Conservation (phyloP, 2,329 filamentous ascomycete genomes). For the Colletotrichum eleusines region DNA sequence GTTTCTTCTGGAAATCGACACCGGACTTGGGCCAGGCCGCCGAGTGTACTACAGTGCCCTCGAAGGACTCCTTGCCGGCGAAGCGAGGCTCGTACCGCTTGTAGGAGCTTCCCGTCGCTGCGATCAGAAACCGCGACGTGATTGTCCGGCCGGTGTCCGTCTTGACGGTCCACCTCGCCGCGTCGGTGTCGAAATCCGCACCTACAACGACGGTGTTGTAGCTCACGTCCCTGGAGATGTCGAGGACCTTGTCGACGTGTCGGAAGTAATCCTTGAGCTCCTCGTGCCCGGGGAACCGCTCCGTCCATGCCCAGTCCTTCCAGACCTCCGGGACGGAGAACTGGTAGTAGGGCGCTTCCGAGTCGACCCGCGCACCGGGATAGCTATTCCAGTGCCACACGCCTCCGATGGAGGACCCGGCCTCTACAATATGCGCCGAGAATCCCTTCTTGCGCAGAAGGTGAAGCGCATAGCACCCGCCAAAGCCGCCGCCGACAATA, state of each 20-base stretch:
- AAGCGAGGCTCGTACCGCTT: conserved; percentile 55
- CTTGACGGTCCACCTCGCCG: conserved; percentile 57
- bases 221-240: conserved; percentile 57
- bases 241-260: conserved; percentile 58
- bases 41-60: conserved; percentile 48
- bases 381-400: conserved; percentile 60
- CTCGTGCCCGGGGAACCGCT: conserved; percentile 53
- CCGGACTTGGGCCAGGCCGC: conserved; percentile 46
- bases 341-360: conserved; percentile 51
- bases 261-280: conserved; percentile 61
- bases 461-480: conserved; percentile 49
- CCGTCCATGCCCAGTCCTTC: conserved; percentile 59
- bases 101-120: conserved; percentile 59
- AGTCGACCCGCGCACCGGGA: conserved; percentile 58
- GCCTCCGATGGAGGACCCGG: conserved; percentile 54
- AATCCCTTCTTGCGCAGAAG: conserved; percentile 52
- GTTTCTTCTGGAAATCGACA: conserved; percentile 44
- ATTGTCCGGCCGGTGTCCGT: conserved; percentile 55
- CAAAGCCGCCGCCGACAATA: conserved; percentile 47
- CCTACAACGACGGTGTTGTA: conserved; percentile 58
- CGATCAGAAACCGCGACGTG: conserved; percentile 58
- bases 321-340: conserved; percentile 54
- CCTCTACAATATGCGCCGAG: conserved; percentile 54
- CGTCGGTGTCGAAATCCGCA: conserved; percentile 53
- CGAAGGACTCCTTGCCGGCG: conserved; percentile 49